phyloP scores from a whole-genome alignment of 495 filamentous ascomycete species.

The Filosporella fistucella region DNA sequence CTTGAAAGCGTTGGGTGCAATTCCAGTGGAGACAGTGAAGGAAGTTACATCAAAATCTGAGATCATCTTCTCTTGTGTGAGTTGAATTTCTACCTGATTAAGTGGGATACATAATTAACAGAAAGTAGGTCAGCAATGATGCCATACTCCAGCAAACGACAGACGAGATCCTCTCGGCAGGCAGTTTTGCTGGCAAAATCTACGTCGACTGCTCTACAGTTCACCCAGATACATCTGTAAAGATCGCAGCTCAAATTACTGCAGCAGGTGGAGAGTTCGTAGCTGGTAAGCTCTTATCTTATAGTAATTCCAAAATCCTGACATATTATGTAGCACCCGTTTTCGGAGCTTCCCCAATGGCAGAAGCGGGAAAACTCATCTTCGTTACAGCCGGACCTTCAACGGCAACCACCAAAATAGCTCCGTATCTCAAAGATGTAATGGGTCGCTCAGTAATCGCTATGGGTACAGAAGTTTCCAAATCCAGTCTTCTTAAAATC shows the following conservation, averaged over 20 bases:
- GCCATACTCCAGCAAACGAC: slow-evolving; percentile 20
- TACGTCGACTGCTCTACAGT: slow-evolving; percentile 37
- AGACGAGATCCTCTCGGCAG: slow-evolving; percentile 18
- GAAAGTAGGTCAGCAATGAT: slow-evolving; percentile 26
- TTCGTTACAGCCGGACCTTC: slow-evolving; percentile 30
- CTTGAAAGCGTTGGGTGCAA: slow-evolving; percentile 25
- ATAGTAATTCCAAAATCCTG: neutral
- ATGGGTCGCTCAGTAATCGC: slow-evolving; percentile 30
- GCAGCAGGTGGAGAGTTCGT: slow-evolving; percentile 24
- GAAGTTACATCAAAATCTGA: slow-evolving; percentile 27
- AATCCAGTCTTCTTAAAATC: slow-evolving; percentile 6
- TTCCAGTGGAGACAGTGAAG: slow-evolving; percentile 24
- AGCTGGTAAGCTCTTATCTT: neutral
- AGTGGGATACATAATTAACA: neutral
- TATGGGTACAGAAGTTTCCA: slow-evolving; percentile 24
- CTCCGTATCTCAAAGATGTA: slow-evolving; percentile 30
- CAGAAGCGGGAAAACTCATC: slow-evolving; percentile 32
- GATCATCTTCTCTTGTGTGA: slow-evolving; percentile 31
- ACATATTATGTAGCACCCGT: slow-evolving; percentile 26
- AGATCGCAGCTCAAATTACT: slow-evolving; percentile 16
- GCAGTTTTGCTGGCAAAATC: slow-evolving; percentile 28
- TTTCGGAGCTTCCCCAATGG: slow-evolving; percentile 35
- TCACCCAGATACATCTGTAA: slow-evolving; percentile 32
- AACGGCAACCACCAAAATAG: slow-evolving; percentile 23
- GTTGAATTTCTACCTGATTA: neutral